Conservation (phyloP, 2,329 filamentous ascomycete species). For the Alternaria solani region DNA sequence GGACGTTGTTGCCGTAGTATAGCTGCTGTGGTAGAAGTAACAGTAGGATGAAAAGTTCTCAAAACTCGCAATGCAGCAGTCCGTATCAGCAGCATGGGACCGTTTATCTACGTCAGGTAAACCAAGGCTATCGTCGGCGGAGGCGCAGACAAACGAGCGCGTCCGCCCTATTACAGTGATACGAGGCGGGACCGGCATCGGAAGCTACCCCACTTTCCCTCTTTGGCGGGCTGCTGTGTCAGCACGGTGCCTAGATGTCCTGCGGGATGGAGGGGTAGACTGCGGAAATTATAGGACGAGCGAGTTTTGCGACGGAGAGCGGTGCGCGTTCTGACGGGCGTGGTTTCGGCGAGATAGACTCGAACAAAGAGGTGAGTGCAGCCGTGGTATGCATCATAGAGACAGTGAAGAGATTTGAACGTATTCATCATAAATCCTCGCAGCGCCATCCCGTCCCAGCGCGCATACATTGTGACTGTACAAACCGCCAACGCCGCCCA, state of each 20-base stretch:
- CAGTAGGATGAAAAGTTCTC: neutral
- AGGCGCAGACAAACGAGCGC: neutral
- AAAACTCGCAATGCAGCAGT: neutral
- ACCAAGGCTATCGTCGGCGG: slow-evolving; percentile 33
- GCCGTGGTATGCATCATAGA: neutral
- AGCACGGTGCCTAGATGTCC: neutral
- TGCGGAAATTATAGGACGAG: slow-evolving; percentile 7
- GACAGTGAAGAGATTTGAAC: neutral
- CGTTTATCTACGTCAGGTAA: slow-evolving; percentile 31
- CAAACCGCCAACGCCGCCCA: slow-evolving; percentile 29
- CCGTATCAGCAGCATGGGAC: slow-evolving; percentile 7
- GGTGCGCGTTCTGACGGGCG: neutral
- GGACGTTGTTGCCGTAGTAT: neutral
- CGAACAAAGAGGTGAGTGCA: no score
- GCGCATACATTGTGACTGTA: slow-evolving; percentile 7
- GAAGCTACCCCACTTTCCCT: slow-evolving; percentile 11
- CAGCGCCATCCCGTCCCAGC: neutral
- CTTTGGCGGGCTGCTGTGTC: neutral
- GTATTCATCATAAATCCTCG: slow-evolving; percentile 1
- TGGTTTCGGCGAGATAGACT: no score
- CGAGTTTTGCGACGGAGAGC: slow-evolving; percentile 12
- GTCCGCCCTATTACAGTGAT: neutral
- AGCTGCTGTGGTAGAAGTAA: neutral
- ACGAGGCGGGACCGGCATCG: slow-evolving; percentile 5
- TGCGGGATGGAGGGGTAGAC: slow-evolving; percentile 19